Conservation (phyloP, 1,139 yeast species). For the Yamadazyma buinensis region DNA sequence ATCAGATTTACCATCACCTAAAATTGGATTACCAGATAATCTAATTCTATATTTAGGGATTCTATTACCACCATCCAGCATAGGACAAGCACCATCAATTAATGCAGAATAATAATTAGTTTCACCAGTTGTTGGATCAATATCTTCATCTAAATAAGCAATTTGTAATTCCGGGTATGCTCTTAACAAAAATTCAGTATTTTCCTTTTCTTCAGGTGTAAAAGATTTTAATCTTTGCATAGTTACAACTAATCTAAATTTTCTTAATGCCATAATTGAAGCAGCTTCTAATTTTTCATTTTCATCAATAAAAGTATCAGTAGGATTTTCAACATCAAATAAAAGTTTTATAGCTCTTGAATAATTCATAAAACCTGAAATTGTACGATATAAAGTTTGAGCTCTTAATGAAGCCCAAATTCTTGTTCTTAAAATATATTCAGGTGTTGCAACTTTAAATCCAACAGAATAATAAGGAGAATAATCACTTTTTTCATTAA, state of each 20-base stretch:
- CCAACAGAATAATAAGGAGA: constrained; percentile 48
- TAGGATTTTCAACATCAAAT: constrained; percentile 40
- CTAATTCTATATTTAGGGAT: constrained; percentile 41
- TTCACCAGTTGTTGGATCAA: constrained; percentile 22
- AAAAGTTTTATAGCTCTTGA: constrained; percentile 48
- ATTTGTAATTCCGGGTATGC: constrained; percentile 48
- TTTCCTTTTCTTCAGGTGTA: constrained; percentile 32
- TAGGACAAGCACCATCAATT: constrained; percentile 45
- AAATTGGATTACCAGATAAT: constrained; percentile 51
- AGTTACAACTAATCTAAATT: constrained; percentile 44
- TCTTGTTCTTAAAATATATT: constrained; percentile 48
- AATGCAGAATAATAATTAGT: constrained; percentile 30
- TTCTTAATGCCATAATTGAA: constrained; percentile 37
- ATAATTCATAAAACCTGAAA: constrained; percentile 57
- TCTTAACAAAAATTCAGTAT: constrained; percentile 32
- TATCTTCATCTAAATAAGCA: constrained; percentile 37
- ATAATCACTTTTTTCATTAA: constrained; percentile 26
- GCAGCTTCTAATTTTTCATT: constrained; percentile 34
- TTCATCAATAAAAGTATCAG: constrained; percentile 20
- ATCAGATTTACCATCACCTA: constrained; percentile 58
- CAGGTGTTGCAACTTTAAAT: constrained; percentile 52
- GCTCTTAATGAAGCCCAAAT: constrained; percentile 58
- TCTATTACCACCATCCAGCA: constrained; percentile 30
- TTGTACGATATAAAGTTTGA: constrained; percentile 52
- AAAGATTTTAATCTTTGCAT: constrained; percentile 41